A percentile compares a stretch with the other conserved stretches of the same genome.
These are phyloP conservation scores for Cyclostephanos tholiformis DNA, from an alignment of 108 stramenopile species.

Conservation along the genomic window DNA sequence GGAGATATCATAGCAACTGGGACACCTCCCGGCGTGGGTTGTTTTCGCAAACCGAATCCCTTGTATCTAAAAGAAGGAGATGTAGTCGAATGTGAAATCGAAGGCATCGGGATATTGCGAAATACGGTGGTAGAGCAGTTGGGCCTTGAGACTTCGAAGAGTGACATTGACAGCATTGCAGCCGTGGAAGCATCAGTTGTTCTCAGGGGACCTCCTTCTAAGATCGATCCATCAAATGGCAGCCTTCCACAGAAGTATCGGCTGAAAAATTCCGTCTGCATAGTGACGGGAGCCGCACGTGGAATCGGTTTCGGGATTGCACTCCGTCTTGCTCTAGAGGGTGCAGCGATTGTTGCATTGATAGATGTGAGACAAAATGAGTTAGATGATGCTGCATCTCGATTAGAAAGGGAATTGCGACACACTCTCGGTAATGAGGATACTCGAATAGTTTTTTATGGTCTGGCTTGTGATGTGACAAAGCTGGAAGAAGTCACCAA, in stretches of 20 bases:
- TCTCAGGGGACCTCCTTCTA: conserved; percentile 16
- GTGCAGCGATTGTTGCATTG: conserved; percentile 46
- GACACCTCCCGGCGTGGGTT: conserved; percentile 72
- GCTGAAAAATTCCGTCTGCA: conserved; percentile 30
- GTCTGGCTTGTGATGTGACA: conserved; percentile 59
- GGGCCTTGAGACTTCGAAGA: background rate
- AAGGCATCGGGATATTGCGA: conserved; percentile 58
- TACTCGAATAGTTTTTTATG: conserved; percentile 20
- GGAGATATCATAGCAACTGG: conserved; percentile 74
- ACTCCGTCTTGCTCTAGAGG: conserved; percentile 53
- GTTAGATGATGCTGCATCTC: conserved; percentile 44
- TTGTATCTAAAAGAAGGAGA: conserved; percentile 62
- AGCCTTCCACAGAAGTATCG: conserved; percentile 26
- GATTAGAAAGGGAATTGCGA: conserved; percentile 29
- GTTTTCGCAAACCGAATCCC: conserved; percentile 64
- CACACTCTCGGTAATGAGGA: background rate
- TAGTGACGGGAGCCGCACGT: conserved; percentile 64
- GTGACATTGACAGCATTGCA: background rate
- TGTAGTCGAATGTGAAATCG: conserved; percentile 69
- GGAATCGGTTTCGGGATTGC: conserved; percentile 70
- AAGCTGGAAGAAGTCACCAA: conserved; percentile 37
- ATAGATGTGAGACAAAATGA: conserved; percentile 48
- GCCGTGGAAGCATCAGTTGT: background rate
- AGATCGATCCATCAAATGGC: background rate
- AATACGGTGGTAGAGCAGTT: conserved; percentile 44